Evolutionary conservation across 1,284 basidiomycete species (phyloP), one percentile per base, ranked within the genome.

Genomic region (Moniliophthora roreri): DNA sequence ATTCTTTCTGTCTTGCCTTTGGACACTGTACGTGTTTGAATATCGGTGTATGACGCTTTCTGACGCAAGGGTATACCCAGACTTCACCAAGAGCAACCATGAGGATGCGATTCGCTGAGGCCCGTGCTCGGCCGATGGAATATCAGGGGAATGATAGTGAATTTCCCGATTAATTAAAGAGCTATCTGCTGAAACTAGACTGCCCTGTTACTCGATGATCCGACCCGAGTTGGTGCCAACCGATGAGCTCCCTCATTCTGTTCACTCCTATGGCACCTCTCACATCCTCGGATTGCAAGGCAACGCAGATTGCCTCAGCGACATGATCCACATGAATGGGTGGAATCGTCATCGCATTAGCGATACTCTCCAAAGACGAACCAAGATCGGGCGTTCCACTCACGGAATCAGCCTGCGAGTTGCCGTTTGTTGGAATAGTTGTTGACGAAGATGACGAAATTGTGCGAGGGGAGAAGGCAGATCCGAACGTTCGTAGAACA

Each of bases 251-350:
- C 52, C 90, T 77, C 89, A 97, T 96, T 57, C 77, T 75, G 51
- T 67, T 68, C 41, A 95, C 91, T 44, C 82, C 88, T 34, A 94
- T 74, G n/a, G 89, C 81, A 38, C 92, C 92, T 50, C 66, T 71
- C 41, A 91, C 70, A 44, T 79, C 75, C 45, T 69, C 69, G 35
- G 69, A 60, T 32, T 75, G 72, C 54, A 89, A 66, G 34, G 77
- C 74, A n/a, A 75, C 70, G 58, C 86, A 85, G 8, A 94, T 82
- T 0, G 95, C 93, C 62, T 89, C 85, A 1, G 90, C 96, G 36
- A 99, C 93, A 56, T 96, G 94, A 63, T 99, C 96, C 23, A 98
- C 93, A 66, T 99, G 96, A 45, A 99, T 85, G 0, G 97, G 95
- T 23, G 89, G 92, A 50, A 89, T 88, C 10, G 81, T 82, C 55